phyloP scores from a whole-genome alignment of 202 grass and related monocot species.

The Zoysia matrella region DNA sequence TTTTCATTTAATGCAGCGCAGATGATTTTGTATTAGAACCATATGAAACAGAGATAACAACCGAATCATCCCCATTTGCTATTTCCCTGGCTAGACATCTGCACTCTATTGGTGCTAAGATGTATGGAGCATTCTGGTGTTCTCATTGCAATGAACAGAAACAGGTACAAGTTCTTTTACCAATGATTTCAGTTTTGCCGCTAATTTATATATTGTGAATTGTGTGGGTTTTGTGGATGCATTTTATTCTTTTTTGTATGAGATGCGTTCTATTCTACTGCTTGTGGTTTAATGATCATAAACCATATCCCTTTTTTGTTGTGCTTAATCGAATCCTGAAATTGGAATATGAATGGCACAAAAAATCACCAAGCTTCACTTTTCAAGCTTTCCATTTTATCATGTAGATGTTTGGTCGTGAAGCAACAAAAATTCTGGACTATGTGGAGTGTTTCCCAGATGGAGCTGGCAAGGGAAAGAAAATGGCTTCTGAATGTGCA shows the following conservation, averaged over 20 bases:
- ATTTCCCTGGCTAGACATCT: slow-evolving; percentile 87
- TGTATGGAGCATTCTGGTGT: slow-evolving; percentile 99
- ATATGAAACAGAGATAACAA: slow-evolving; percentile 82
- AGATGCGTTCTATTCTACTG: slow-evolving; percentile 7
- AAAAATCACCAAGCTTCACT: slow-evolving; percentile 3
- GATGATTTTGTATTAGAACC: slow-evolving; percentile 76
- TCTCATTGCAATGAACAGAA: slow-evolving; percentile 98
- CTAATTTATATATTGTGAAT: background rate
- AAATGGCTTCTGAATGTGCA: slow-evolving; percentile 72
- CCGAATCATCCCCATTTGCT: slow-evolving; percentile 73
- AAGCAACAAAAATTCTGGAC: slow-evolving; percentile 79
- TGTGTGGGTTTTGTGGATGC: background rate
- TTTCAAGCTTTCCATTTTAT: slow-evolving; percentile 26
- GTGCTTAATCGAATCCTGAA: background rate
- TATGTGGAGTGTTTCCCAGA: slow-evolving; percentile 96
- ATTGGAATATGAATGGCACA: background rate
- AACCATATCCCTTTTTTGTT: background rate
- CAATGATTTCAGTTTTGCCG: background rate
- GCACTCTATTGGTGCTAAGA: slow-evolving; percentile 85
- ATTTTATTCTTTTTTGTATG: background rate
- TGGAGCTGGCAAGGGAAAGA: slow-evolving; percentile 94
- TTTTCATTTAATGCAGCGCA: slow-evolving; percentile 64
- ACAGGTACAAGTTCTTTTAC: slow-evolving; percentile 52
- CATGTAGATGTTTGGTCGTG: slow-evolving; percentile 86
- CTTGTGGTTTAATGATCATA: slow-evolving; percentile 9